Evolutionary conservation across 768 basidiomycete genomes (phyloP).

Genomic region (Gymnopilus dilepis): DNA sequence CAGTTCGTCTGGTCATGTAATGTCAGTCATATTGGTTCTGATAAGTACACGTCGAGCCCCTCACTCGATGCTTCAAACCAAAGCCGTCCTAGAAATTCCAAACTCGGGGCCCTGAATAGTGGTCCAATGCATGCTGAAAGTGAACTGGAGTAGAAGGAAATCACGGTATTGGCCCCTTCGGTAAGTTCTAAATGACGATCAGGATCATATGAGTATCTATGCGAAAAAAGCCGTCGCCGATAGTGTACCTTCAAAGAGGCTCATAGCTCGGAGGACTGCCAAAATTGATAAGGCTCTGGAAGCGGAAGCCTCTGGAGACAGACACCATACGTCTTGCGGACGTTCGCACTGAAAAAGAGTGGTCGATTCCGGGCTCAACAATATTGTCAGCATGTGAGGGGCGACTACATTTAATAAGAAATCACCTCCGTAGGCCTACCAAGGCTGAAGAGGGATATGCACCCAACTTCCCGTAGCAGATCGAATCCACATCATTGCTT

Average conservation of each 20-base stretch:
- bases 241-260: constrained; percentile 72
- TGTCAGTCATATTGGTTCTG: not conserved
- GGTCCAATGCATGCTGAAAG: constrained; percentile 65
- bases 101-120: constrained; percentile 67
- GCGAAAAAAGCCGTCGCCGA: too few relatives aligned
- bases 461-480: constrained; percentile 65
- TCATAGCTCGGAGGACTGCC: constrained; percentile 69
- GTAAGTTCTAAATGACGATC: constrained; percentile 57
- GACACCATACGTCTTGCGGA: constrained; percentile 65
- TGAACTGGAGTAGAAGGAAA: constrained; percentile 81
- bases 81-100: constrained; percentile 71
- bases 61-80: constrained; percentile 82
- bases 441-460: constrained; percentile 42
- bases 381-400: not conserved
- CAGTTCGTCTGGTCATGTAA: constrained; percentile 59
- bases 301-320: constrained; percentile 75
- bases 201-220: constrained; percentile 2
- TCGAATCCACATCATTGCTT: constrained; percentile 69
- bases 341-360: constrained; percentile 44
- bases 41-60: too few relatives aligned
- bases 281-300: constrained; percentile 70
- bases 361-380: constrained; percentile 43
- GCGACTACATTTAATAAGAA: not conserved
- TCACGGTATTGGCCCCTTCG: constrained; percentile 72
- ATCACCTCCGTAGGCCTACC: constrained; percentile 59